These are phyloP conservation scores for Nemania sp. DNA, from an alignment of 2,329 filamentous ascomycete species.

Conservation along the genomic window DNA sequence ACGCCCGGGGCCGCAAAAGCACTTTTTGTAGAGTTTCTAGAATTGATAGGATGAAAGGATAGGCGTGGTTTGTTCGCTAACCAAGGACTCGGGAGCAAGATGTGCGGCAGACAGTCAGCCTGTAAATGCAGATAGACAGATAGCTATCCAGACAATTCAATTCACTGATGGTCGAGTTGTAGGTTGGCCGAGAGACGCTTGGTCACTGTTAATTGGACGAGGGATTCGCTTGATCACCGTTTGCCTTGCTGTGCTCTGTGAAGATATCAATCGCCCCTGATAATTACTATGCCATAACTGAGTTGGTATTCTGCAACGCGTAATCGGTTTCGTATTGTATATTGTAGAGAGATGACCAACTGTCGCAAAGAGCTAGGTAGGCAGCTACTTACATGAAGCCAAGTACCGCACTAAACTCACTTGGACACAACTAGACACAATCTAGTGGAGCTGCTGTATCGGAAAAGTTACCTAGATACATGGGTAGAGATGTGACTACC, in stretches of 20 bases:
- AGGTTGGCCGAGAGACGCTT: too few relatives aligned
- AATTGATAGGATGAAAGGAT: not conserved
- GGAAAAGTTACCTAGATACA: not conserved
- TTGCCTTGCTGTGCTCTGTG: not conserved
- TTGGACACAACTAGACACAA: not conserved
- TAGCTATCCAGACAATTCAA: too few relatives aligned
- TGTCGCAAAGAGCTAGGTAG: slow-evolving; percentile 21
- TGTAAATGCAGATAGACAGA: too few relatives aligned
- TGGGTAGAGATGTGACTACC: not conserved
- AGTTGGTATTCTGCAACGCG: not conserved
- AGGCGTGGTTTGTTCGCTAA: slow-evolving; percentile 4
- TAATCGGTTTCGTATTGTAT: slow-evolving; percentile 1
- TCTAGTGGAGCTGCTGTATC: not conserved
- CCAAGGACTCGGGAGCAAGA: not conserved
- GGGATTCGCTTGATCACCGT: not conserved
- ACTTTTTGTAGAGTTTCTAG: not conserved
- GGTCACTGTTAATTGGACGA: not conserved
- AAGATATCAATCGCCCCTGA: too few relatives aligned
- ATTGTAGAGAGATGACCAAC: not conserved
- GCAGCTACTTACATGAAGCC: not conserved
- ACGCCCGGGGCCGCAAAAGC: slow-evolving; percentile 22
- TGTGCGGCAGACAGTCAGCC: not conserved
- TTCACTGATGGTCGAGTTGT: not conserved
- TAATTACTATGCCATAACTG: not conserved
- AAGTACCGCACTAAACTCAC: not conserved